Evolutionary conservation across 345 rosid species (phyloP).

Genomic region (Leavenworthia alabamica): DNA sequence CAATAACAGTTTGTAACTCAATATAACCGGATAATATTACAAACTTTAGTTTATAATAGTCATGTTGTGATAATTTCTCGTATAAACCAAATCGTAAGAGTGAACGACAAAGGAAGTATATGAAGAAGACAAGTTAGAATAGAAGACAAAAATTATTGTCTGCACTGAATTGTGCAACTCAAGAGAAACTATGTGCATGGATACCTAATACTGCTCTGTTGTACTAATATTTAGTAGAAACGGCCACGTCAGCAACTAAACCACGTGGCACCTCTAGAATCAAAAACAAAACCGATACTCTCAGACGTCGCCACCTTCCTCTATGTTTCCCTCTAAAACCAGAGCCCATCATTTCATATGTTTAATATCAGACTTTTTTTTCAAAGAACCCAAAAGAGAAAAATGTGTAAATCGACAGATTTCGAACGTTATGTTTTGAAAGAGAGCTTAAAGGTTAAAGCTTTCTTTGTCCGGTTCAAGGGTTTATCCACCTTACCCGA

Average conservation of each 20-base stretch:
- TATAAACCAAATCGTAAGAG: no score
- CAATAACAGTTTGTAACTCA: no score
- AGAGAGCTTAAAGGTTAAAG: slow-evolving; percentile 41
- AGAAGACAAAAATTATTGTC: slow-evolving; percentile 20
- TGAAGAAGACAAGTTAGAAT: background rate
- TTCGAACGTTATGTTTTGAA: slow-evolving; percentile 22
- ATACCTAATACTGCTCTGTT: background rate
- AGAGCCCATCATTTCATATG: background rate
- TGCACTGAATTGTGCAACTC: slow-evolving; percentile 24
- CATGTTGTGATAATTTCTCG: no score
- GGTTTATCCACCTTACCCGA: slow-evolving; percentile 37
- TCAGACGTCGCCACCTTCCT: slow-evolving; percentile 8
- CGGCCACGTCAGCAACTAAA: slow-evolving; percentile 32
- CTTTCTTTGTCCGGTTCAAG: slow-evolving; percentile 52
- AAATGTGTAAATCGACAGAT: slow-evolving; percentile 60
- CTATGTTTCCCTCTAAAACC: slow-evolving; percentile 15
- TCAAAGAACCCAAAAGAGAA: background rate
- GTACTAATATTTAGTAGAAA: slow-evolving; percentile 1
- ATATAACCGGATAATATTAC: no score
- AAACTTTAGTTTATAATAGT: no score
- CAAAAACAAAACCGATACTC: slow-evolving; percentile 15
- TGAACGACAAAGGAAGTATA: background rate
- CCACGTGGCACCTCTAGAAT: slow-evolving; percentile 35
- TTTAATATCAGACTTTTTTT: background rate
- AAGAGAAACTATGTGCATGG: slow-evolving; percentile 19